Percentiles rank a stretch among this genome's conserved stretches.
Conservation (phyloP, 148 eudicot genomes). For the Rhododendron kiyosumense region DNA sequence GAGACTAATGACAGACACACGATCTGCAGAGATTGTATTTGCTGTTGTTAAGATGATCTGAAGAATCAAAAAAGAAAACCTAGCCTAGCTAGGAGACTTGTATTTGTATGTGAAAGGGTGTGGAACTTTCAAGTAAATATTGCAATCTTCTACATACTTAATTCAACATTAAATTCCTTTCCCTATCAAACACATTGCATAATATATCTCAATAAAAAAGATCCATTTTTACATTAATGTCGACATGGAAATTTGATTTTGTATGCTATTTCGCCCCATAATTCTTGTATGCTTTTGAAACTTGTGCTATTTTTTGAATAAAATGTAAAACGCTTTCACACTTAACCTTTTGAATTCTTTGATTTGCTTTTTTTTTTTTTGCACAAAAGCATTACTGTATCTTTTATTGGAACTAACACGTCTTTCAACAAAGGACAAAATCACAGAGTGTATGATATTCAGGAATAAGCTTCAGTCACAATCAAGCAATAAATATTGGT, state of each 20-base stretch:
- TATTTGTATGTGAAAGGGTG: background rate
- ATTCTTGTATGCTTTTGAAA: background rate
- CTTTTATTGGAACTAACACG: background rate
- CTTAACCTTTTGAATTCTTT: background rate
- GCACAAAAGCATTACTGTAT: background rate
- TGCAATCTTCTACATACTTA: background rate
- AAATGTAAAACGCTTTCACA: background rate
- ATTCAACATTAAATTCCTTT: background rate
- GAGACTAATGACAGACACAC: slow-evolving; percentile 1
- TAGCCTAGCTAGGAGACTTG: background rate
- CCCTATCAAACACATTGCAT: background rate
- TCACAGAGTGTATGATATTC: background rate
- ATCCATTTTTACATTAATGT: background rate
- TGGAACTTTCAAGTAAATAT: background rate
- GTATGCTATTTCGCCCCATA: background rate
- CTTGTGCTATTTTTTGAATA: background rate
- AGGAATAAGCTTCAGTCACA: background rate
- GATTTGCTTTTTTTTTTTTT: background rate
- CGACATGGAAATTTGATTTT: background rate
- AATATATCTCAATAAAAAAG: background rate
- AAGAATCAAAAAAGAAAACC: background rate
- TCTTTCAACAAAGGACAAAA: background rate
- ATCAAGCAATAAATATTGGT: background rate
- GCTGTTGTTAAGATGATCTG: background rate
- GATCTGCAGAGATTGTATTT: background rate